Evolutionary conservation across 495 filamentous ascomycete genomes (phyloP).

Genomic region (Copromyces sp.): DNA sequence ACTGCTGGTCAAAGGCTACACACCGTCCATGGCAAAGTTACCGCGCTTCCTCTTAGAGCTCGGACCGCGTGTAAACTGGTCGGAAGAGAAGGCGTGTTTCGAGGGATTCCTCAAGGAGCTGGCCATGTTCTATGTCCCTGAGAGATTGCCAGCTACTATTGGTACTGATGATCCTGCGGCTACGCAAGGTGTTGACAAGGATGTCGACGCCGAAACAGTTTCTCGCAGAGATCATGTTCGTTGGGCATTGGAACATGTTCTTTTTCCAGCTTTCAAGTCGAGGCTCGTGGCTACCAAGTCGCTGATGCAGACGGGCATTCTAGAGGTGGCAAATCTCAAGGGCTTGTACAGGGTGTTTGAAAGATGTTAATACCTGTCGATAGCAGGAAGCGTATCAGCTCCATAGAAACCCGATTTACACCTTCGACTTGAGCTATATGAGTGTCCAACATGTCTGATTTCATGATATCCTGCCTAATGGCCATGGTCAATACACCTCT

Average conservation of each 20-base stretch:
- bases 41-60: slow-evolving; percentile 81
- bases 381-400: neutral
- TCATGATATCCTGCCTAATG: neutral
- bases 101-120: slow-evolving; percentile 75
- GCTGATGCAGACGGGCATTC: slow-evolving; percentile 60
- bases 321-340: slow-evolving; percentile 90
- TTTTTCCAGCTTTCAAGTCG: slow-evolving; percentile 76
- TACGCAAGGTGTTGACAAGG: slow-evolving; percentile 12
- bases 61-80: slow-evolving; percentile 85
- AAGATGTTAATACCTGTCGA: slow-evolving; percentile 52
- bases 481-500: neutral
- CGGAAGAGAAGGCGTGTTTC: slow-evolving; percentile 75
- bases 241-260: slow-evolving; percentile 54
- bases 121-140: slow-evolving; percentile 87
- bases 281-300: slow-evolving; percentile 74
- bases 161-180: slow-evolving; percentile 12
- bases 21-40: slow-evolving; percentile 73
- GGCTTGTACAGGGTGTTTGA: slow-evolving; percentile 97
- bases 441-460: neutral
- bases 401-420: neutral
- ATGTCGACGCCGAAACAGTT: slow-evolving; percentile 43
- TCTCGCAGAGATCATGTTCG: slow-evolving; percentile 47
- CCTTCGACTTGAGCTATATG: neutral
- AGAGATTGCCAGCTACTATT: slow-evolving; percentile 56
- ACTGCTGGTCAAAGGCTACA: slow-evolving; percentile 80